phyloP scores from a whole-genome alignment of 768 basidiomycete species.

The Lactarius hatsudake region DNA sequence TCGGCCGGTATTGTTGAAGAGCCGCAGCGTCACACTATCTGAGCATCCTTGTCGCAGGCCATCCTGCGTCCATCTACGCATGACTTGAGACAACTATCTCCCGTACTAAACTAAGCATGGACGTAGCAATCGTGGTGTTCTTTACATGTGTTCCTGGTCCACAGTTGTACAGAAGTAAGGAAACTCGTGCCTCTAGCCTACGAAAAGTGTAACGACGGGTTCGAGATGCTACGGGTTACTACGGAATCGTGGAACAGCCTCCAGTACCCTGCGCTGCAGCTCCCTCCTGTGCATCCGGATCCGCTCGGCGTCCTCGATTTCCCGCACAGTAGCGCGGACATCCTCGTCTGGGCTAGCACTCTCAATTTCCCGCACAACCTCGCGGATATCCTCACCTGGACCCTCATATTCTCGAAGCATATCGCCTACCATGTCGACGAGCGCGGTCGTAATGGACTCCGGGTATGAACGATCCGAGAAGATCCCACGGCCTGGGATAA shows the following conservation, averaged over 20 bases:
- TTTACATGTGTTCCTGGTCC: background rate
- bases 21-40: too few species aligned
- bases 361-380: background rate
- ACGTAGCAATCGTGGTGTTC: background rate
- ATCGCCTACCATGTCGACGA: too few species aligned
- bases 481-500: background rate
- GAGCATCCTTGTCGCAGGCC: too few species aligned
- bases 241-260: background rate
- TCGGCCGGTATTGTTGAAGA: too few species aligned
- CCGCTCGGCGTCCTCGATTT: too few species aligned
- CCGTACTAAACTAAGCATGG: background rate
- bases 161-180: background rate
- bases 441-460: too few species aligned
- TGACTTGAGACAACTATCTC: background rate
- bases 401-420: background rate
- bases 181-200: background rate
- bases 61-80: background rate
- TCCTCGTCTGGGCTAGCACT: background rate
- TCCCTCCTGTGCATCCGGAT: background rate
- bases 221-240: too few species aligned
- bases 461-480: too few species aligned
- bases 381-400: background rate
- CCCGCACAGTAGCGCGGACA: too few species aligned
- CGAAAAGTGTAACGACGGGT: background rate
- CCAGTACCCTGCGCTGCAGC: background rate